These are phyloP conservation scores for Eurotiales sp. DNA, from an alignment of 2,329 filamentous ascomycete genomes.

Conservation along the genomic window DNA sequence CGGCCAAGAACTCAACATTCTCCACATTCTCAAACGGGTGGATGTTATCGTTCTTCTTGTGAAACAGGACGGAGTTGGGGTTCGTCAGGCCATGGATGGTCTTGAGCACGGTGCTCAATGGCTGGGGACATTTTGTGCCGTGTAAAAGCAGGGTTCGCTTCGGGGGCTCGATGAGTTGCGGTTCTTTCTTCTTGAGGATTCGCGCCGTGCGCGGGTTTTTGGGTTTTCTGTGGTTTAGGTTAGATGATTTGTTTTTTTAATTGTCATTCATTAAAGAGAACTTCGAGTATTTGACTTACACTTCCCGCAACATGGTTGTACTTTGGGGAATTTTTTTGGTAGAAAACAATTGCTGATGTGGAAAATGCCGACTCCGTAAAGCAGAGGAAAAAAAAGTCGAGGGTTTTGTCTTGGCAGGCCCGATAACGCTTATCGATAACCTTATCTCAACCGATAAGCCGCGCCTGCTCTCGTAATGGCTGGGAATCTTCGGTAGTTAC, in stretches of 20 bases:
- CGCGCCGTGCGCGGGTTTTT: conserved; percentile 89
- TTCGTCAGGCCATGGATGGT: conserved; percentile 83
- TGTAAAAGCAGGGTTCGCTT: conserved; percentile 88
- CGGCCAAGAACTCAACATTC: conserved; percentile 89
- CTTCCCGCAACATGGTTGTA: conserved; percentile 40
- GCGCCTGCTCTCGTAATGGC: too few species aligned
- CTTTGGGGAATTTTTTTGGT: too few species aligned
- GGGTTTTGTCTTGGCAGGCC: conserved; percentile 11
- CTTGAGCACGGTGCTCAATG: conserved; percentile 76
- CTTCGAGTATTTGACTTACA: conserved; percentile 28
- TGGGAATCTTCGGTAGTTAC: too few species aligned
- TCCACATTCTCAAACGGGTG: conserved; percentile 89
- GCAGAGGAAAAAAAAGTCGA: conserved; percentile 9
- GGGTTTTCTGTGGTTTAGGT: conserved; percentile 52
- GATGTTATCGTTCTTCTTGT: conserved; percentile 87
- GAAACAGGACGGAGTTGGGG: conserved; percentile 83
- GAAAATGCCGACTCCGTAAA: background rate
- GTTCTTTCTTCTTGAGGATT: conserved; percentile 86
- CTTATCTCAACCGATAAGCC: conserved; percentile 9
- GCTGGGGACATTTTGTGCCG: conserved; percentile 77
- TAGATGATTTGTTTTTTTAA: background rate
- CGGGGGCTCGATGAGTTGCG: conserved; percentile 83
- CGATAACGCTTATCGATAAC: conserved; percentile 14
- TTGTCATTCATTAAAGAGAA: too few species aligned
- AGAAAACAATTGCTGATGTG: too few species aligned